Base-by-base conservation (phyloP, 306 rosid species). In the Ochetophila trinervis region DNA sequence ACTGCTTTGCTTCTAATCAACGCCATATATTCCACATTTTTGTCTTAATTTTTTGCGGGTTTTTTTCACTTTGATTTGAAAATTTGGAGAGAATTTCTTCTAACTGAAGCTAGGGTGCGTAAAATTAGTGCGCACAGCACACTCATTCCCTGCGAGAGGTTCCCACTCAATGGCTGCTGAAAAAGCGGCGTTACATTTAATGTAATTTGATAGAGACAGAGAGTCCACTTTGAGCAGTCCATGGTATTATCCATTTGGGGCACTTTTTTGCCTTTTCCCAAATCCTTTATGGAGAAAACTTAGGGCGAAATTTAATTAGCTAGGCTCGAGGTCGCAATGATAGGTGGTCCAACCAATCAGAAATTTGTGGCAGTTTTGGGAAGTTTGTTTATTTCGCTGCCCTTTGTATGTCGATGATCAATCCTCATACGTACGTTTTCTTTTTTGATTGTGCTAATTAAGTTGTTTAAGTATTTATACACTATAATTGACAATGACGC, bases 111-210 rank as follows among this genome's bases (percentile, higher is more conserved):
- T 36, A 57, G 35, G 80, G 56, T 27, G 67, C 20, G 50, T 15
- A n/a, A 27, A 1, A 27, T 27, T 27, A 65, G 67, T 74, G 75
- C 69, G 57, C 83, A 73, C 73, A 40, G 45, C 45, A 48, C 65
- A 72, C 44, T 40, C 60, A 51, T 66, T 69, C 57, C 54, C 24
- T 20, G 23, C 5, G 54, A 45, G 15, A 45, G 24, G 40, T 17
- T 27, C 42, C 3, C 32, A 56, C 66, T 72, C 63, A 35, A 58
- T 73, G 58, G 63, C n/a, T 12, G 22, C 42, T 67, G 36, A 36
- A 48, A 65, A 72, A 22, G 71, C 24, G 60, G 60, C 34, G 3
- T 54, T 11, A 13, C 30, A 40, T 2, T 10, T 8, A 40, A 44
- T 21, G 53, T 40, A 14, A 42, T 54, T 55, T 40, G 16, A 7